phyloP scores from a whole-genome alignment of 768 basidiomycete genomes.

The Tricholoma furcatifolium region DNA sequence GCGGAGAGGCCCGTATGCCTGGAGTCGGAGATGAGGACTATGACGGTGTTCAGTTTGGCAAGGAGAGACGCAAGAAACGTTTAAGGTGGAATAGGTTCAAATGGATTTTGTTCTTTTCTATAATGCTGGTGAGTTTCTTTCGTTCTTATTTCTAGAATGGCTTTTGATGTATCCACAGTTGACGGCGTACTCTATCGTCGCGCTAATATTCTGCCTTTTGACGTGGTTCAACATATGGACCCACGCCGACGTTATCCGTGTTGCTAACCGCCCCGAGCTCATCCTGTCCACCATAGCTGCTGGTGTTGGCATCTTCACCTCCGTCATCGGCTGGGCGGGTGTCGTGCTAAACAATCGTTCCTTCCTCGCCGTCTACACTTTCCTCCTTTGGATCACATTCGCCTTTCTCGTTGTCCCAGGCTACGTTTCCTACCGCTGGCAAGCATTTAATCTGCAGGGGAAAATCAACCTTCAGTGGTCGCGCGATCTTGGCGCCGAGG shows the following conservation, averaged over 20 bases:
- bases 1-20: constrained; percentile 41
- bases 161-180: constrained; percentile 25
- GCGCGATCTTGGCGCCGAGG: constrained; percentile 50
- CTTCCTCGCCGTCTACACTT: not conserved
- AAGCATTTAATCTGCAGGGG: constrained; percentile 61
- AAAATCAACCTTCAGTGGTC: constrained; percentile 81
- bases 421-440: constrained; percentile 73
- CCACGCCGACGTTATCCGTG: constrained; percentile 67
- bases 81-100: constrained; percentile 85
- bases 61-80: constrained; percentile 34
- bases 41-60: constrained; percentile 34
- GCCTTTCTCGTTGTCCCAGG: constrained; percentile 73
- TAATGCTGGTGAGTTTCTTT: constrained; percentile 31
- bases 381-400: constrained; percentile 39
- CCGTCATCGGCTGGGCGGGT: not conserved
- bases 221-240: constrained; percentile 79
- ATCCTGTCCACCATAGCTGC: constrained; percentile 70
- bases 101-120: constrained; percentile 72
- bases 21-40: constrained; percentile 41
- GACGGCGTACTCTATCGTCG: constrained; percentile 56
- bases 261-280: constrained; percentile 67
- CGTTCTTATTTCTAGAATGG: too few species aligned
- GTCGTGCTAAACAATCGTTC: not conserved
- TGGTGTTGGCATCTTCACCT: constrained; percentile 45
- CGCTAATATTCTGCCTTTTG: constrained; percentile 63